phyloP scores from a whole-genome alignment of 441 rosid genomes.

The Brassica balearica region DNA sequence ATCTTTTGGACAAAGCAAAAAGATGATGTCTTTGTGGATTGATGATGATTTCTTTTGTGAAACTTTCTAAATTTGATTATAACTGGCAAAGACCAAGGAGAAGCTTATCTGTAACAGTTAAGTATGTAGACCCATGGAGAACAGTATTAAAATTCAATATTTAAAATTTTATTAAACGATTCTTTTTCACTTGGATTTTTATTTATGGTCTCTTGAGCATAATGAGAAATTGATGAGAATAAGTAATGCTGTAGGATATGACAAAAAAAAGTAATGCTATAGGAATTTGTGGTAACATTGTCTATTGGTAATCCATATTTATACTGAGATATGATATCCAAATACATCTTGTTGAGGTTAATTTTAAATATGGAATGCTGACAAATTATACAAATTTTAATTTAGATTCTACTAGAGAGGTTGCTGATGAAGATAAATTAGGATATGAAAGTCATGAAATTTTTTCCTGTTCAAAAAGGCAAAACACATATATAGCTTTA shows the following conservation, averaged over 20 bases:
- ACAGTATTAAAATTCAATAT: constrained; percentile 8
- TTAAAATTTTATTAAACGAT: neutral
- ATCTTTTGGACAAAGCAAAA: constrained; percentile 11
- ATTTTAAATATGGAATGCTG: neutral
- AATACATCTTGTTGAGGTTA: neutral
- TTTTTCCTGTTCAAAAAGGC: too few relatives aligned
- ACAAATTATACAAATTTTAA: neutral
- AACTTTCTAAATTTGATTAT: constrained; percentile 37
- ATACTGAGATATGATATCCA: neutral
- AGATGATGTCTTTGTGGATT: constrained; percentile 28
- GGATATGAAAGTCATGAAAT: neutral
- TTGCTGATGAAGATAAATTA: neutral
- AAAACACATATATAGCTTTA: too few relatives aligned
- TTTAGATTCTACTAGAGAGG: neutral
- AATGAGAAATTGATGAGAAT: neutral
- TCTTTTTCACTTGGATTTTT: neutral
- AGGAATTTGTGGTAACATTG: neutral
- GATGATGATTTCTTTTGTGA: constrained; percentile 29
- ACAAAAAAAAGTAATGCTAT: too few relatives aligned
- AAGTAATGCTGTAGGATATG: neutral
- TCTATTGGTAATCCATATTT: neutral
- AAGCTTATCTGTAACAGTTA: constrained; percentile 35
- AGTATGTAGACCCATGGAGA: constrained; percentile 24
- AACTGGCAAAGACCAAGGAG: constrained; percentile 26
- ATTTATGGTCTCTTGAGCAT: neutral